phyloP scores from a whole-genome alignment of 176 grass and related monocot species.

The Carex kokanica region DNA sequence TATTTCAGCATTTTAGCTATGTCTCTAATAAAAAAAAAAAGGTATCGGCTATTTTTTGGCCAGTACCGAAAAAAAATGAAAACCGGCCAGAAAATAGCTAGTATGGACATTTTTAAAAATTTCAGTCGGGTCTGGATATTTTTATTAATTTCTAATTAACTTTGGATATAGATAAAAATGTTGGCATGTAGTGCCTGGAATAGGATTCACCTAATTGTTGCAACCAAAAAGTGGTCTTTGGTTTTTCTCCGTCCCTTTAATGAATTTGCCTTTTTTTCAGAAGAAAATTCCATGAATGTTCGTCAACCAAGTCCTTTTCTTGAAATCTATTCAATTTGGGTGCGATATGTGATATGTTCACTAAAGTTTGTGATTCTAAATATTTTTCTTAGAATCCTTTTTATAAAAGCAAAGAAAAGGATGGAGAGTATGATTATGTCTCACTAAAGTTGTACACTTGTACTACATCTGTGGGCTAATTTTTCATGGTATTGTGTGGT shows the following conservation, averaged over 20 bases:
- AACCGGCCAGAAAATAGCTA: no score
- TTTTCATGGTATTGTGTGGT: neutral
- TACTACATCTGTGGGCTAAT: conserved; percentile 7
- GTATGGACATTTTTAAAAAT: no score
- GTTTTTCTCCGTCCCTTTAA: neutral
- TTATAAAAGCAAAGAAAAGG: conserved; percentile 1
- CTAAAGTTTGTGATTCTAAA: neutral
- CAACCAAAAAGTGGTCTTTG: neutral
- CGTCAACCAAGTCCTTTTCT: neutral
- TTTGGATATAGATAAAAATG: no score
- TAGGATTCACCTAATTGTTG: neutral
- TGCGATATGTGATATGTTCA: no score
- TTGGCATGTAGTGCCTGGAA: neutral
- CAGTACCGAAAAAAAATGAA: no score
- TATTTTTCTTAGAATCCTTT: neutral
- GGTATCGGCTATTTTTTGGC: no score
- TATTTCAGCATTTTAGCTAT: no score
- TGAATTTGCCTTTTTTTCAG: neutral
- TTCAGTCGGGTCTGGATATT: no score
- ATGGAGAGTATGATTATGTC: conserved; percentile 18
- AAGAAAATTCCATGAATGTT: conserved; percentile 17
- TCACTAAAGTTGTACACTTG: conserved; percentile 18
- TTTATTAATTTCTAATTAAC: no score
- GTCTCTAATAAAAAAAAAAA: no score
- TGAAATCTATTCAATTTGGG: no score